Percentiles rank a stretch among this genome's conserved stretches.
Evolutionary conservation across 2,329 filamentous ascomycete genomes (phyloP).

Genomic region (Pezicula radicicola): DNA sequence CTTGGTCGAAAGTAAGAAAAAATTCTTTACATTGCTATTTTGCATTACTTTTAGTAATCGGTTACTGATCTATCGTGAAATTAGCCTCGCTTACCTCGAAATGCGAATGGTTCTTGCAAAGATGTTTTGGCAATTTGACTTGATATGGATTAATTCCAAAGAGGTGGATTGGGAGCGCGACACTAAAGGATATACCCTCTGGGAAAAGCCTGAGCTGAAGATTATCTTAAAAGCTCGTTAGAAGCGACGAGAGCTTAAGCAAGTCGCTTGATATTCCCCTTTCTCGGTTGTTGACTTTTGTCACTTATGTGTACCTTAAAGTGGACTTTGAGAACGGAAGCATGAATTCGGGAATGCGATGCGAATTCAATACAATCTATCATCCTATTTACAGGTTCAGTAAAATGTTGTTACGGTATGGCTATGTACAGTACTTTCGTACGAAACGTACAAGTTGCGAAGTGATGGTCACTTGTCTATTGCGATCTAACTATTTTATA

Average conservation of each 20-base stretch:
- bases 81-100: conserved; percentile 15
- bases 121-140: conserved; percentile 15
- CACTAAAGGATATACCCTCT: conserved; percentile 17
- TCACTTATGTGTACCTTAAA: no score
- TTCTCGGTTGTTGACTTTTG: no score
- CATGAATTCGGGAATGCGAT: no score
- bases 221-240: conserved; percentile 5
- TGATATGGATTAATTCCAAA: conserved; percentile 15
- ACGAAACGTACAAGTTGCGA: no score
- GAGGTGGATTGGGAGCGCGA: conserved; percentile 17
- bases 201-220: conserved; percentile 16
- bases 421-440: no score
- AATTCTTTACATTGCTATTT: background rate
- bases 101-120: conserved; percentile 19
- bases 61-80: background rate
- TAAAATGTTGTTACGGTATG: no score
- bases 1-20: conserved; percentile 12
- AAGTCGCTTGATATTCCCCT: no score
- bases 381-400: no score
- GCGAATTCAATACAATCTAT: no score
- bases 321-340: no score
- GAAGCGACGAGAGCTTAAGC: background rate
- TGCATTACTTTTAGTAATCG: background rate
- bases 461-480: no score
- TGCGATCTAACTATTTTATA: no score